These are phyloP conservation scores for Diaporthe sp. DNA, from an alignment of 2,329 filamentous ascomycete genomes.

Conservation along the genomic window DNA sequence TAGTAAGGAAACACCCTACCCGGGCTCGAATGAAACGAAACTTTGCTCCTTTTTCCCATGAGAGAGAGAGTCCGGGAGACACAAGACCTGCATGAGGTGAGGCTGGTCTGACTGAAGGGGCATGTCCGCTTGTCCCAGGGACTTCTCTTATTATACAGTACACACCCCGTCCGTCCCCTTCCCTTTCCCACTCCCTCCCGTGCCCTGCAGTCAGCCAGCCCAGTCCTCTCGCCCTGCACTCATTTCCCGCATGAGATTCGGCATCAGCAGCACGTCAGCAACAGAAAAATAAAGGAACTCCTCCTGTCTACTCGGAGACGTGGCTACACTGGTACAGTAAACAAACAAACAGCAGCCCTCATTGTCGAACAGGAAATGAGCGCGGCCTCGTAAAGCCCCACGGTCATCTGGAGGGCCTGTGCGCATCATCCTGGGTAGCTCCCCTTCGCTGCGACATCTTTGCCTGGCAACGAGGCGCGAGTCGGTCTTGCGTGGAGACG, in stretches of 20 bases:
- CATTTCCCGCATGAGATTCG: background rate
- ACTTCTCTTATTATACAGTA: conserved; percentile 30
- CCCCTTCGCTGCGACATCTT: conserved; percentile 30
- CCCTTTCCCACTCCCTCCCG: conserved; percentile 7
- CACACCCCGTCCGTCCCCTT: conserved; percentile 4
- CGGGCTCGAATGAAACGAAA: conserved; percentile 28
- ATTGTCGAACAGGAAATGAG: conserved; percentile 12
- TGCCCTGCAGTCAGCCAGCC: conserved; percentile 11
- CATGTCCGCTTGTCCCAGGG: conserved; percentile 13
- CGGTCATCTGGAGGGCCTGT: conserved; percentile 31
- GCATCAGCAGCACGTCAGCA: conserved; percentile 29
- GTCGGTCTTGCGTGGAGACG: conserved; percentile 21
- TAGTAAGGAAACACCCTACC: conserved; percentile 28
- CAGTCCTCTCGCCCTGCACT: background rate
- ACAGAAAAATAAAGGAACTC: background rate
- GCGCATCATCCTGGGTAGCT: conserved; percentile 24
- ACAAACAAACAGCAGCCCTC: conserved; percentile 13
- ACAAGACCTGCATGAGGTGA: conserved; percentile 35
- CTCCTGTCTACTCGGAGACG: background rate
- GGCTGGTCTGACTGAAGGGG: conserved; percentile 28
- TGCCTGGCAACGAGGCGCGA: conserved; percentile 31
- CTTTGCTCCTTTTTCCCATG: conserved; percentile 11
- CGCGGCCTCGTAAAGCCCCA: conserved; percentile 29
- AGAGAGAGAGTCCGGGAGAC: conserved; percentile 16
- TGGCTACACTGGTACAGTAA: conserved; percentile 1